Conservation (phyloP, 495 filamentous ascomycete genomes). For the Xylaria nigripes region DNA sequence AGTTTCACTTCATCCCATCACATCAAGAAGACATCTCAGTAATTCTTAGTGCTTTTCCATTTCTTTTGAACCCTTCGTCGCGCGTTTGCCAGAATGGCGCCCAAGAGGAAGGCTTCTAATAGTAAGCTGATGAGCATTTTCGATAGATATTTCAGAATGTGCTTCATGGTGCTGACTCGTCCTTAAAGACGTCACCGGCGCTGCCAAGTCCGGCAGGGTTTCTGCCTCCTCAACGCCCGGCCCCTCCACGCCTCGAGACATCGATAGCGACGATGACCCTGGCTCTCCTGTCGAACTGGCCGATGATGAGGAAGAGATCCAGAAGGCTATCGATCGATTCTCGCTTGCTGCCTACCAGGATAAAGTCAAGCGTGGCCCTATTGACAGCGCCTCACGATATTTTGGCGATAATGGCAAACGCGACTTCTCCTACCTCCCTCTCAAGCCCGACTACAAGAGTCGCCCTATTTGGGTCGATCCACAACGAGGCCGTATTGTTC, state of each 20-base stretch:
- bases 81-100: slow-evolving; percentile 47
- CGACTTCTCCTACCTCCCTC: slow-evolving; percentile 69
- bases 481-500: slow-evolving; percentile 69
- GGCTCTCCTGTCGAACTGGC: slow-evolving; percentile 37
- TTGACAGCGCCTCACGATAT: slow-evolving; percentile 39
- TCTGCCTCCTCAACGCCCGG: slow-evolving; percentile 63
- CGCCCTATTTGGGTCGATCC: slow-evolving; percentile 93
- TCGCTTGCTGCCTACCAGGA: slow-evolving; percentile 42
- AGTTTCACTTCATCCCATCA: not conserved
- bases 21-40: too few species aligned
- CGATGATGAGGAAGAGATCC: slow-evolving; percentile 45
- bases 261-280: slow-evolving; percentile 50
- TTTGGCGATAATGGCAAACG: slow-evolving; percentile 36
- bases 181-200: slow-evolving; percentile 42
- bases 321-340: slow-evolving; percentile 60
- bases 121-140: slow-evolving; percentile 29
- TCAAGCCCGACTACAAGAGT: slow-evolving; percentile 83
- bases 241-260: slow-evolving; percentile 54
- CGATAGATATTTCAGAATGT: slow-evolving; percentile 17
- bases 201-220: slow-evolving; percentile 45
- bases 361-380: slow-evolving; percentile 22
- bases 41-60: not conserved
- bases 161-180: slow-evolving; percentile 28
- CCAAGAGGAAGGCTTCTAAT: slow-evolving; percentile 68
- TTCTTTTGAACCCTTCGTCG: not conserved